A percentile compares a stretch with the other conserved stretches of the same genome.
These are phyloP conservation scores for Ophiocordyceps camponoti-rufipedis DNA, from an alignment of 2,329 filamentous ascomycete genomes.

Conservation along the genomic window DNA sequence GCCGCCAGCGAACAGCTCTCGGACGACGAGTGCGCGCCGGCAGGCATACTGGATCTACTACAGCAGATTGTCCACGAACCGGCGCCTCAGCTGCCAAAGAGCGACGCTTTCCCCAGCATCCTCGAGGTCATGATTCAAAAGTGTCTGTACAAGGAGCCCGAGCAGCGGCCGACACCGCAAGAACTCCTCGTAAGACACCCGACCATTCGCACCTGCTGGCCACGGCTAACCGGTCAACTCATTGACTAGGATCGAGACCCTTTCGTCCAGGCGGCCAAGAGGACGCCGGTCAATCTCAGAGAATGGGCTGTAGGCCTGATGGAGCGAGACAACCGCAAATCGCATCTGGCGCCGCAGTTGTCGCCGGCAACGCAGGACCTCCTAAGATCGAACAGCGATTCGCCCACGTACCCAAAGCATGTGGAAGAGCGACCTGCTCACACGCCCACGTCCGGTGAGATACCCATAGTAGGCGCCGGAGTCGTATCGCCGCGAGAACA, in stretches of 20 bases:
- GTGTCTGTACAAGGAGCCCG: constrained; percentile 79
- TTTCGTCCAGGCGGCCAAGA: constrained; percentile 90
- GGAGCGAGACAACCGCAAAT: constrained; percentile 89
- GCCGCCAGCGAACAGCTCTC: constrained; percentile 51
- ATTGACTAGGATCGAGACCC: constrained; percentile 63
- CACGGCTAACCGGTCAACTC: constrained; percentile 2
- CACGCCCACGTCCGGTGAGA: constrained; percentile 55
- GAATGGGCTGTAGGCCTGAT: constrained; percentile 91
- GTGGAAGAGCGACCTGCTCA: constrained; percentile 26
- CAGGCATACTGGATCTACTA: constrained; percentile 85
- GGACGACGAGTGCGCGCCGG: constrained; percentile 66
- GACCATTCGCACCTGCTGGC: neutral
- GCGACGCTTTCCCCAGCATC: constrained; percentile 88
- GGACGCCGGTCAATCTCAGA: constrained; percentile 82
- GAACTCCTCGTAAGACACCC: constrained; percentile 57
- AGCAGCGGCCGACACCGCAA: constrained; percentile 76
- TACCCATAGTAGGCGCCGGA: constrained; percentile 41
- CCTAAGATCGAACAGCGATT: constrained; percentile 42
- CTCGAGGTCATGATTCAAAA: constrained; percentile 95
- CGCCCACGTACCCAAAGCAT: constrained; percentile 27
- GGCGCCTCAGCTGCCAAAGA: constrained; percentile 83
- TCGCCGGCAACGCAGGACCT: constrained; percentile 65
- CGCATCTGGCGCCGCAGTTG: constrained; percentile 66
- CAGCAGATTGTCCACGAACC: constrained; percentile 97
- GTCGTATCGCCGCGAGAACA: constrained; percentile 36